Conservation (phyloP, 148 eudicot genomes). For the Oxyria digyna region DNA sequence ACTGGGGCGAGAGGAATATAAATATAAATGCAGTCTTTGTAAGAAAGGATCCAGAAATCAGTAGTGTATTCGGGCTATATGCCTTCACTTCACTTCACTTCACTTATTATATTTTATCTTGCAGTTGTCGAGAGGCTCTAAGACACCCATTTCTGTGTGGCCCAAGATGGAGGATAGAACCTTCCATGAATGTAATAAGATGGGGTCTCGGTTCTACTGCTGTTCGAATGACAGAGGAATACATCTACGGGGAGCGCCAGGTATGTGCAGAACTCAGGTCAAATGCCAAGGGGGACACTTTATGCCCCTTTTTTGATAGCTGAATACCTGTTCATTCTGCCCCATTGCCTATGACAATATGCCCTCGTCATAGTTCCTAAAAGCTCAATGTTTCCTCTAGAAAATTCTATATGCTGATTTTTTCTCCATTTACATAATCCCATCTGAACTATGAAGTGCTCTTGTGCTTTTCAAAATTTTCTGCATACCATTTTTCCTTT, state of each 20-base stretch:
- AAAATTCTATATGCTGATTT: neutral
- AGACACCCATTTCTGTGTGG: conserved; percentile 97
- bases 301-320: neutral
- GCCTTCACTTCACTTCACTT: no score
- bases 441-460: neutral
- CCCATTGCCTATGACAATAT: neutral
- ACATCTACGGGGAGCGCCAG: conserved; percentile 79
- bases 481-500: neutral
- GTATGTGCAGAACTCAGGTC: conserved; percentile 18
- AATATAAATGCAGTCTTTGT: no score
- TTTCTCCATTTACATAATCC: neutral
- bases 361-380: neutral
- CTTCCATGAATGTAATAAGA: conserved; percentile 78
- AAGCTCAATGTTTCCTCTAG: neutral
- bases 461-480: neutral
- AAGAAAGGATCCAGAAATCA: no score
- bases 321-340: neutral
- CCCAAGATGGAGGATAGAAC: conserved; percentile 82
- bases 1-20: no score
- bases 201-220: conserved; percentile 97
- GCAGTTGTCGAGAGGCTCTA: conserved; percentile 85
- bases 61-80: no score
- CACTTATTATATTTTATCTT: conserved; percentile 1
- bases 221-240: conserved; percentile 89
- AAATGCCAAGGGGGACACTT: neutral